phyloP scores from a whole-genome alignment of 768 basidiomycete species.

The Termitomyces sp. region DNA sequence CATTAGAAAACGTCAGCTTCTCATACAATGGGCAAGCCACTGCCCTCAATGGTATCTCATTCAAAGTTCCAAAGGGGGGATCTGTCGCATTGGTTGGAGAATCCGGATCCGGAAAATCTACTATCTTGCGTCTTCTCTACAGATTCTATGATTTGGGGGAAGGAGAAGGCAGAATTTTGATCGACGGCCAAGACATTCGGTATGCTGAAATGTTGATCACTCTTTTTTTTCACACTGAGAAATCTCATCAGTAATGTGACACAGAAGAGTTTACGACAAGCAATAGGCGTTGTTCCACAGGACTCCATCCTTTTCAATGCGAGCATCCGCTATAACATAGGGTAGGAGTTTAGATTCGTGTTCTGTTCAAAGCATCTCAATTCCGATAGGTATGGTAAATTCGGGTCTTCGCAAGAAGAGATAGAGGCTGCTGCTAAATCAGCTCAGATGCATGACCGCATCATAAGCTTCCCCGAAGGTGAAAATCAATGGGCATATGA shows the following conservation, averaged over 20 bases:
- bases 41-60: constrained; percentile 75
- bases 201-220: constrained; percentile 8
- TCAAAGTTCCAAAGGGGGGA: constrained; percentile 82
- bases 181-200: constrained; percentile 84
- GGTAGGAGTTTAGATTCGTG: constrained; percentile 29
- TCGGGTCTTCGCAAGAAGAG: constrained; percentile 64
- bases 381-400: constrained; percentile 65
- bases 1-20: constrained; percentile 76
- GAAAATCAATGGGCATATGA: not conserved
- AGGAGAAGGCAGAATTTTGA: constrained; percentile 73
- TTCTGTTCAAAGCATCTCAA: constrained; percentile 4
- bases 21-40: constrained; percentile 72
- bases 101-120: constrained; percentile 78
- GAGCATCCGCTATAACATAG: constrained; percentile 69
- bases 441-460: constrained; percentile 85
- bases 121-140: constrained; percentile 82
- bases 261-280: constrained; percentile 68
- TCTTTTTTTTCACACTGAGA: not conserved
- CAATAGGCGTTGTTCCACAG: constrained; percentile 91
- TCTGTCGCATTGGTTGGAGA: constrained; percentile 89
- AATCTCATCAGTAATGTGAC: constrained; percentile 61
- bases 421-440: constrained; percentile 75
- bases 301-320: constrained; percentile 73
- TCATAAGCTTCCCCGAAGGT: constrained; percentile 78
- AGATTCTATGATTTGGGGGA: constrained; percentile 86